Conservation (phyloP, 2,329 filamentous ascomycete genomes). For the Colletotrichum incanum region DNA sequence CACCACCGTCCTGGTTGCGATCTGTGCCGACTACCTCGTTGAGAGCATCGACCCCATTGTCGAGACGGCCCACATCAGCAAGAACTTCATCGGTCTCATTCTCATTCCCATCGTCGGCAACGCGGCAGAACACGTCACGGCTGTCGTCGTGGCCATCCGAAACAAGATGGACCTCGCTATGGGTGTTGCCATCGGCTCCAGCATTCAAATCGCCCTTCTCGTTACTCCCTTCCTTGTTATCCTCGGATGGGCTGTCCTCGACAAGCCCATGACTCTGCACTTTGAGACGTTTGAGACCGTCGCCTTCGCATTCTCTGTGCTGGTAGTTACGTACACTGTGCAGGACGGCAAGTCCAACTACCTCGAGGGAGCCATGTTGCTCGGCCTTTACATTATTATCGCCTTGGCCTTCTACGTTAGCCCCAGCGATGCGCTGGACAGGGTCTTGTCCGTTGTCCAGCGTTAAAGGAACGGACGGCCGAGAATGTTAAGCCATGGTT, state of each 20-base stretch:
- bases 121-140: conserved; percentile 86
- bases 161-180: conserved; percentile 84
- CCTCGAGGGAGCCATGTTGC: conserved; percentile 82
- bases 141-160: conserved; percentile 83
- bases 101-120: conserved; percentile 86
- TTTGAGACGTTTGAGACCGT: conserved; percentile 88
- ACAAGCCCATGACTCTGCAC: conserved; percentile 81
- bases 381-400: conserved; percentile 72
- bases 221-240: conserved; percentile 87
- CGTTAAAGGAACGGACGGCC: conserved; percentile 7
- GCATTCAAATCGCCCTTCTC: conserved; percentile 86
- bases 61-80: conserved; percentile 79
- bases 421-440: conserved; percentile 64
- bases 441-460: conserved; percentile 44
- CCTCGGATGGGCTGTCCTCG: conserved; percentile 83
- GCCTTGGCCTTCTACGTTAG: conserved; percentile 73
- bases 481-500: not conserved
- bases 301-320: conserved; percentile 81
- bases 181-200: conserved; percentile 86
- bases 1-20: conserved; percentile 78
- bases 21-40: conserved; percentile 85
- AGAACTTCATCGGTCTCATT: conserved; percentile 86
- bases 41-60: conserved; percentile 83
- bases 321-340: conserved; percentile 83
- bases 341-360: conserved; percentile 90